Evolutionary conservation across 2,329 filamentous ascomycete species (phyloP), one percentile per base, ranked within the genome.

Genomic region (Waltergamsia citrina): DNA sequence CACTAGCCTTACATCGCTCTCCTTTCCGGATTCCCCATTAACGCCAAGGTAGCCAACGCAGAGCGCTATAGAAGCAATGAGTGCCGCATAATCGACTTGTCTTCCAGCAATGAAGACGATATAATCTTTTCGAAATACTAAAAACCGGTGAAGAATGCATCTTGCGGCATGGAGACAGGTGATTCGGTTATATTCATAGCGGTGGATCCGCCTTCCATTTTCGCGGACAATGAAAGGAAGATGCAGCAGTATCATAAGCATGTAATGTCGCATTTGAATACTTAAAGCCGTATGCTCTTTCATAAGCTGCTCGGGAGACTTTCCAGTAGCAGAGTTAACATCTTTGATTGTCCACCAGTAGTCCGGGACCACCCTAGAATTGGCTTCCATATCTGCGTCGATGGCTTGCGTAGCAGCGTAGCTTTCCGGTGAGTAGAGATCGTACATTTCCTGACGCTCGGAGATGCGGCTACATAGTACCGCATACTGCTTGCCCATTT

Each of bases 171-270:
- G 59, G 29, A 71, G 50, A 38, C 66, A 68, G 2, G 60, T 62
- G 3, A 38, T 29, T 5, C 49, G 45, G 10, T 59, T 57, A 36
- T 63, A 69, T 42, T 63, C 69, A 43, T 68, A 65, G 15, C 67
- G 60, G 35, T 63, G 62, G 12, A 57, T 56, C 6, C 51, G 50
- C 14, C 58, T 55, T 15, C 49, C 48, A 4, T 52, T 44, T 33
- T 59, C 50, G 17, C 56, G 59, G 9, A 74, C 57, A 50, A 75
- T 65, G 39, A 69, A 74, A 0, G 71, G 72, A 2, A 76, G 56
- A 38, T 77, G 71, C 0, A 75, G 57, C 7, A 69, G 57, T 22
- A 69, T 60, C 7, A 73, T 50, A 4, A 74, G 55, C 22, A 65
- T 60, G 42, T 66, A 63, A 39, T 74, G 66, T 3, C 62, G 57